A percentile compares a stretch with the other conserved stretches of the same genome.
phyloP scores from a whole-genome alignment of 306 rosid species.

The Phaseolus lunatus region DNA sequence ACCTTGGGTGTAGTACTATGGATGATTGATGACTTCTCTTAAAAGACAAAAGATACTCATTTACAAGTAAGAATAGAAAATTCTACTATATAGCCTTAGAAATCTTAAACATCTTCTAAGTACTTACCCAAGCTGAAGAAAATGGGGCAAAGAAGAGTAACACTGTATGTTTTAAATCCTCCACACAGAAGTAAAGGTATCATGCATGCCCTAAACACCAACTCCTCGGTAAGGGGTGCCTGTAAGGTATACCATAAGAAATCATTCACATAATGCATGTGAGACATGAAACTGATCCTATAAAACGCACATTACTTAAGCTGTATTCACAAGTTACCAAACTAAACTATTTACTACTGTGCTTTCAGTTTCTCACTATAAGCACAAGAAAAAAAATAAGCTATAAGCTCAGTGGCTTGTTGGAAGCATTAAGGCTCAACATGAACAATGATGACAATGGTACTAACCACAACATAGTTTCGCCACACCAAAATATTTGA shows the following conservation, averaged over 20 bases:
- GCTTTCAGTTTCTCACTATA: slow-evolving; percentile 16
- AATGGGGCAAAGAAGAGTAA: slow-evolving; percentile 77
- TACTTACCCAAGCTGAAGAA: slow-evolving; percentile 94
- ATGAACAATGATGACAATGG: slow-evolving; percentile 22
- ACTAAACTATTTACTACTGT: neutral
- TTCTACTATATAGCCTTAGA: slow-evolving; percentile 6
- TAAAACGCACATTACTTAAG: neutral
- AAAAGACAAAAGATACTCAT: slow-evolving; percentile 12
- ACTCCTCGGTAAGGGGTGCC: slow-evolving; percentile 94
- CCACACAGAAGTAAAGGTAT: slow-evolving; percentile 92
- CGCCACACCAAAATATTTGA: slow-evolving; percentile 79
- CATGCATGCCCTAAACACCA: slow-evolving; percentile 98
- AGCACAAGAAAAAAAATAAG: neutral
- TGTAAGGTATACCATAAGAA: slow-evolving; percentile 51
- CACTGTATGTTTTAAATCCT: slow-evolving; percentile 69
- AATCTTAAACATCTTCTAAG: slow-evolving; percentile 28
- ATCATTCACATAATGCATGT: slow-evolving; percentile 31
- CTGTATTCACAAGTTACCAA: slow-evolving; percentile 17
- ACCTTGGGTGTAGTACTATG: neutral
- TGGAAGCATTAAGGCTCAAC: neutral
- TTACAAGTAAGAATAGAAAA: neutral
- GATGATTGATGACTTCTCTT: slow-evolving; percentile 8
- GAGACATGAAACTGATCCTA: slow-evolving; percentile 22
- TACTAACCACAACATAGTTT: slow-evolving; percentile 85
- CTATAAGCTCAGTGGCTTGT: slow-evolving; percentile 23